Base-by-base conservation (phyloP, 805 yeast species). In the baker's yeast (Saccharomyces cerevisiae) region DNA sequence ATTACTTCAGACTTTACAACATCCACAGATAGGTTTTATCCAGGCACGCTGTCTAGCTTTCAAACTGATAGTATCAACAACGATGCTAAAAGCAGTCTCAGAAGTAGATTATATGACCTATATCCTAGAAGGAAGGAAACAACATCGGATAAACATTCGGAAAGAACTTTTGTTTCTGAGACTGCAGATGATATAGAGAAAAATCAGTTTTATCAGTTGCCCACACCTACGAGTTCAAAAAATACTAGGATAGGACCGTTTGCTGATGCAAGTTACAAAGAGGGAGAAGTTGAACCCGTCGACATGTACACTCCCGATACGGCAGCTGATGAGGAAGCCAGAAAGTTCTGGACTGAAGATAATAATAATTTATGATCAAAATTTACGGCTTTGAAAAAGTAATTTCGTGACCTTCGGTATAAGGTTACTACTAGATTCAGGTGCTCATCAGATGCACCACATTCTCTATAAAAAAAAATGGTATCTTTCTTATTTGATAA, bases 321-420 rank as follows among this genome's bases (percentile, higher is more conserved):
- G 0, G 65, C 64, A 2, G 70, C 67, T 21, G 76, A 70, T 28
- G 70, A 67, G 30, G 72, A 70, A 17, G 72, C 72, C 1, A 68
- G 67, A 51, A 63, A 59, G 47, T 70, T 68, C 50, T 72, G 76
- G 76, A 47, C 66, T 24, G 64, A 57, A 24, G 59, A 54, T 24
- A 51, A 47, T 22, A 49, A 46, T 21, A 17, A 41, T 46, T 22
- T 17, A 36, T 36, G 43, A 36, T 8, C 24, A 17, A 32, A 13
- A 17, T 6, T 6, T 31, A 6, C 17, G 17, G 17, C 4, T 31
- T 31, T 31, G 17, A 17, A 31, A 31, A 14, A 10, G 36, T 8
- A 2, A 14, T 31, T 13, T 14, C 17, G 36, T 31, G 13, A 31
- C 17, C 36, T 13, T 8, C 14, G 17, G 11, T 2, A 36, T 17